A percentile compares a stretch with the other conserved stretches of the same genome.
Conservation (phyloP, 2,329 filamentous ascomycete species). For the Geoglossum cookeanum region DNA sequence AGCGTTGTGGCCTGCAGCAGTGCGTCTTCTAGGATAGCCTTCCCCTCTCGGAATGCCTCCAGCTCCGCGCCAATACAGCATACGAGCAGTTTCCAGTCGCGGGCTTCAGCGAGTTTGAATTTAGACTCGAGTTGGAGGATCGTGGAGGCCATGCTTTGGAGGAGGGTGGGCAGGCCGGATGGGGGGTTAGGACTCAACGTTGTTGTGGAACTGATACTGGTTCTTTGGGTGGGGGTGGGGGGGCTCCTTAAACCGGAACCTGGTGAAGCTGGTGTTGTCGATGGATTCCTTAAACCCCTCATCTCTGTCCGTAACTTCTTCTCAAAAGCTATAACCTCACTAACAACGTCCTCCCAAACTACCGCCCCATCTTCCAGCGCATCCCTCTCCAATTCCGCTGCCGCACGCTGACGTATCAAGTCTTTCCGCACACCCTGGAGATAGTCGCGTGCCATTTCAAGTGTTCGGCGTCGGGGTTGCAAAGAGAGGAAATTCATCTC, state of each 20-base stretch:
- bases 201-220: constrained; percentile 7
- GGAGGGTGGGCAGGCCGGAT: constrained; percentile 16
- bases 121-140: constrained; percentile 29
- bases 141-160: constrained; percentile 27
- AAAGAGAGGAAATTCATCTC: constrained; percentile 29
- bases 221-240: constrained; percentile 4
- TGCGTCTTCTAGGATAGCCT: constrained; percentile 15
- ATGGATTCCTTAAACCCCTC: constrained; percentile 9
- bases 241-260: background rate
- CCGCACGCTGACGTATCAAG: constrained; percentile 24
- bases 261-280: constrained; percentile 6
- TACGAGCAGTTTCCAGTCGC: constrained; percentile 40
- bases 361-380: constrained; percentile 39
- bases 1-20: background rate
- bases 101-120: constrained; percentile 30
- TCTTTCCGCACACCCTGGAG: constrained; percentile 31
- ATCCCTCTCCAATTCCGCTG: constrained; percentile 31
- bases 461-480: constrained; percentile 35
- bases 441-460: constrained; percentile 39
- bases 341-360: constrained; percentile 37
- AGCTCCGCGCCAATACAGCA: constrained; percentile 43
- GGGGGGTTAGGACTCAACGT: constrained; percentile 4
- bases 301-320: constrained; percentile 25
- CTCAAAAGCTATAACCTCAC: constrained; percentile 34
- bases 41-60: constrained; percentile 32